These are phyloP conservation scores for Capronia coronata DNA, from an alignment of 2,329 filamentous ascomycete genomes.

Conservation along the genomic window DNA sequence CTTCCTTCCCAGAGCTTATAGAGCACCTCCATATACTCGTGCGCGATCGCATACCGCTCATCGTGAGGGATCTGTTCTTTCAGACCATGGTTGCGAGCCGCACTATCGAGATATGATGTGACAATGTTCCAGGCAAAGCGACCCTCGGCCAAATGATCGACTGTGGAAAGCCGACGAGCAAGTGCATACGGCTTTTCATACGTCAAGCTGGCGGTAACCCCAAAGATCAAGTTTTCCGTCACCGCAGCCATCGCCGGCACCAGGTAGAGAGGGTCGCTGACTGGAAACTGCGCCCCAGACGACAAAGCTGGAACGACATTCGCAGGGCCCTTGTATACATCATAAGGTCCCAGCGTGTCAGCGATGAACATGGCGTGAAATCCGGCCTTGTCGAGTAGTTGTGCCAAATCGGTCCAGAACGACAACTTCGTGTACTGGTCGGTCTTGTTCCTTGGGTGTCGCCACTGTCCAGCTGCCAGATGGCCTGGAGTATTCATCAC, in stretches of 20 bases:
- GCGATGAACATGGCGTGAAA: slow-evolving; percentile 49
- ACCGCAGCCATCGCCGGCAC: slow-evolving; percentile 62
- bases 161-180: slow-evolving; percentile 56
- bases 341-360: slow-evolving; percentile 46
- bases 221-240: slow-evolving; percentile 60
- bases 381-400: slow-evolving; percentile 43
- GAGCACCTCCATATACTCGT: slow-evolving; percentile 47
- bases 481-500: background rate
- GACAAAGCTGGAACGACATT: slow-evolving; percentile 37
- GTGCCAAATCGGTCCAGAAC: slow-evolving; percentile 36
- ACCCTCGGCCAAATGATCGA: slow-evolving; percentile 62
- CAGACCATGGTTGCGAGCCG: slow-evolving; percentile 56
- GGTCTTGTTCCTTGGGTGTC: background rate
- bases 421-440: slow-evolving; percentile 1
- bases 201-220: slow-evolving; percentile 60
- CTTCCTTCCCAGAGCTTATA: slow-evolving; percentile 33
- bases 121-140: slow-evolving; percentile 65
- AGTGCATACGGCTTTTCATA: slow-evolving; percentile 64
- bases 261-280: slow-evolving; percentile 52
- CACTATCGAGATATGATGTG: slow-evolving; percentile 57
- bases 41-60: slow-evolving; percentile 58
- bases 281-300: slow-evolving; percentile 39
- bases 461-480: slow-evolving; percentile 1
- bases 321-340: slow-evolving; percentile 36
- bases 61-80: slow-evolving; percentile 55